phyloP scores from a whole-genome alignment of 2,329 filamentous ascomycete species.

The Cytospora chrysosperma region DNA sequence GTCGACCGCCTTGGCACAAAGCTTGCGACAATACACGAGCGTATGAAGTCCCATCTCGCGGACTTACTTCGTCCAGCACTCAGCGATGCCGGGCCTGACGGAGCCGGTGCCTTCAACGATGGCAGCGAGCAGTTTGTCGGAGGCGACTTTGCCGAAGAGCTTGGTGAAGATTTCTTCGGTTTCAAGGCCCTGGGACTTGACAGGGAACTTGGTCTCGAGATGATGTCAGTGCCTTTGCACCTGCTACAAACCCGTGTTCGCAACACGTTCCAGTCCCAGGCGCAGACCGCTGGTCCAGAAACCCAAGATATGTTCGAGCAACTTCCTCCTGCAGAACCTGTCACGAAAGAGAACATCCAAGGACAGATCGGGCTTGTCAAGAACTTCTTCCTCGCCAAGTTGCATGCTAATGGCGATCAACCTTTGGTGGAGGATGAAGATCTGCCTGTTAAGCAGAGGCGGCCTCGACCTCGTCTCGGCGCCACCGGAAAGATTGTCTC shows the following conservation, averaged over 20 bases:
- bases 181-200: conserved; percentile 94
- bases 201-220: conserved; percentile 83
- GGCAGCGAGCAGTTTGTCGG: conserved; percentile 96
- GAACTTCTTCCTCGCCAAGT: conserved; percentile 86
- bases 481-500: conserved; percentile 83
- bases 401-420: conserved; percentile 79
- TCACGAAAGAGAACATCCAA: conserved; percentile 75
- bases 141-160: conserved; percentile 95
- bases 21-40: conserved; percentile 81
- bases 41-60: conserved; percentile 90
- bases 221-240: conserved; percentile 88
- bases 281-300: conserved; percentile 57
- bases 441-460: conserved; percentile 86
- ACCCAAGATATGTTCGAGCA: conserved; percentile 63
- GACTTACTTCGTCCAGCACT: conserved; percentile 90
- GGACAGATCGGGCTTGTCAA: conserved; percentile 84
- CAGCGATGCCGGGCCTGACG: conserved; percentile 75
- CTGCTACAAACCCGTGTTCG: conserved; percentile 89
- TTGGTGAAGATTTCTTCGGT: conserved; percentile 98
- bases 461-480: conserved; percentile 62
- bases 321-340: conserved; percentile 68
- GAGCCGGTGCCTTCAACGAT: conserved; percentile 89
- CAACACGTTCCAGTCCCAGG: conserved; percentile 78
- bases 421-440: conserved; percentile 93
- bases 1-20: conserved; percentile 82